Evolutionary conservation across 306 rosid species (phyloP), one percentile per base, ranked within the genome.

Genomic region (Cyclanthera cordifolia): DNA sequence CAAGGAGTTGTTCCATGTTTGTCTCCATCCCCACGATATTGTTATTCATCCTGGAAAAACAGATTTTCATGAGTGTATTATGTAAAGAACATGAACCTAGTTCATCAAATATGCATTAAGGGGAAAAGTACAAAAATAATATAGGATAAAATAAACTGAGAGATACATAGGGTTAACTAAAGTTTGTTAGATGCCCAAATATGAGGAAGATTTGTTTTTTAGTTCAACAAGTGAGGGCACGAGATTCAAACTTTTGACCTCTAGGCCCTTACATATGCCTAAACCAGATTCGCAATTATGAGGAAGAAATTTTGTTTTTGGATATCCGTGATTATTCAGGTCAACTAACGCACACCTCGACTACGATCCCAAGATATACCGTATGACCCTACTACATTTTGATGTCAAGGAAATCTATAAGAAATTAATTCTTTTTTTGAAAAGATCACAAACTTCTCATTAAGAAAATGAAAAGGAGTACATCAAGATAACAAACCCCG

Each of bases 1-100:
- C 91, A 63, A 89, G 98, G 53, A 92, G 96, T 60, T 86, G 88
- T 20, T 92, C 98, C 98, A 89, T 92, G 70, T 92, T 85, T 30
- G 81, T 21, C 79, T 89, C 98, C 98, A 89, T 92, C 78, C 95
- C 96, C 16, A 83, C 88, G 70, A 92, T 92, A 75, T 92, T 89
- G 64, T 90, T 89, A 64, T 89, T 92, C 98, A 92, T 92, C 86
- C 96, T 92, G 86, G 66, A 2, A 41, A 45, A 45, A 30, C n/a
- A 70, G 51, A 68, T 9, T 41, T 43, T 14, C 58, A 34, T 14
- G 45, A 50, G 45, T 20, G 20, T 68, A 16, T 16, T 8, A 46
- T 16, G 53, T 3, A 57, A 53, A 64, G 27, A 19, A 19, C 45
- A 39, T 63, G 51, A 63, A 5, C 45, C n/a, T 7, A 24, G 19